Base-by-base conservation (phyloP, 2,329 filamentous ascomycete genomes). In the Dryadomyces quercus-mongolicae region DNA sequence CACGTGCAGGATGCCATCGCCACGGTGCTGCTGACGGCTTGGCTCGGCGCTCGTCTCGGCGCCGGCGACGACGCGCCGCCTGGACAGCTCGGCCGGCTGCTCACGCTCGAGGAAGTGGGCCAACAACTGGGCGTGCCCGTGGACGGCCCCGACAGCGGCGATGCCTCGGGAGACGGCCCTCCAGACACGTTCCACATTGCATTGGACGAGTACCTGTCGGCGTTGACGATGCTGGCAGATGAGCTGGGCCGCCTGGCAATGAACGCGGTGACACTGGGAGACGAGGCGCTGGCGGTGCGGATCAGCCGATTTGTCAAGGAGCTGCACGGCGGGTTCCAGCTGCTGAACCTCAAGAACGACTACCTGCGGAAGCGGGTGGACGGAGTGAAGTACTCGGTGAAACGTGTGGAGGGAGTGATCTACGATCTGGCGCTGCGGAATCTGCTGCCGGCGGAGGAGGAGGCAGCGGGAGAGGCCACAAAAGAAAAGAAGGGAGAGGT, bases 301-400 rank as follows among this genome's bases (percentile, higher is more conserved):
- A 96, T 97, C 68, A 88, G 86, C 67, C 80, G 82, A 59, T 97
- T 97, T 67, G 84, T 96, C 73, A 96, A 96, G 73, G 91, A 97
- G 65, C 72, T 98, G 42, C 92, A 95, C 63, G 88, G 91, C 2
- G 93, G 92, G 16, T 98, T 98, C 72, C 93, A 97, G 77, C 81
- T 97, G 61, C 80, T 98, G 61, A 98, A 98, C 67, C 76, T 98
- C 62, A 97, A 97, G 77, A 98, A 98, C 64, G 93, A 98, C 67
- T 83, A 84, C 21, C 71, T 98, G 64, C 80, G 93, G 56, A 88
- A 90, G 72, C 80, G 89, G 58, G 89, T 88, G 54, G 93, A 98
- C 71, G 86, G 85, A 5, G 86, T 98, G 70, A 98, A 98, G 76
- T 98, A 98, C 67, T 85, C 86, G 63, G 89, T 98, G 64, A 98